These are phyloP conservation scores for Aspergillus glaucus DNA, from an alignment of 2,329 filamentous ascomycete genomes.

Conservation along the genomic window DNA sequence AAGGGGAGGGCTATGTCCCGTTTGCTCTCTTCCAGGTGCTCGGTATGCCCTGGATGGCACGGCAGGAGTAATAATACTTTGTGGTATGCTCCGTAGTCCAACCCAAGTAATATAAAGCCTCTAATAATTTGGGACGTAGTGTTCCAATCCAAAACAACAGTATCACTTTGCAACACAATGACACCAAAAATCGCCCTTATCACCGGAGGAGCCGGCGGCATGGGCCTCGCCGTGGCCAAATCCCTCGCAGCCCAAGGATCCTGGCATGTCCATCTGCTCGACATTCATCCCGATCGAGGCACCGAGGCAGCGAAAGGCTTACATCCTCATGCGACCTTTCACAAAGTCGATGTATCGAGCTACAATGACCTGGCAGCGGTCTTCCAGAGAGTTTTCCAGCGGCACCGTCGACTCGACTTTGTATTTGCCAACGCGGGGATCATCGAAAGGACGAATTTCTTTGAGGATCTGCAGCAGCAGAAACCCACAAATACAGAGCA, in stretches of 20 bases:
- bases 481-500: background rate
- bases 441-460: conserved; percentile 38
- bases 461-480: conserved; percentile 18
- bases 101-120: background rate
- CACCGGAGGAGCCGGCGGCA: conserved; percentile 31
- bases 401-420: conserved; percentile 38
- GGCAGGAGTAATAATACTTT: too few species aligned
- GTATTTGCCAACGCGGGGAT: conserved; percentile 47
- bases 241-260: conserved; percentile 31
- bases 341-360: conserved; percentile 22
- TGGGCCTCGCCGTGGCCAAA: conserved; percentile 40
- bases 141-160: background rate
- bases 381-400: conserved; percentile 35
- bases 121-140: background rate
- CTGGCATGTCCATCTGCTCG: conserved; percentile 40
- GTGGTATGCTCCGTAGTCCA: too few species aligned
- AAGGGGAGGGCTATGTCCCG: background rate
- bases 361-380: conserved; percentile 28
- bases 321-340: conserved; percentile 29
- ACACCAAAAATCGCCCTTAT: conserved; percentile 9
- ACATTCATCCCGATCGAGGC: conserved; percentile 34
- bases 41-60: too few species aligned
- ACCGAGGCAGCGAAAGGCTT: conserved; percentile 18
- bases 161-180: conserved; percentile 1
- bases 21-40: background rate